Base-by-base conservation (phyloP, 495 filamentous ascomycete genomes). In the Delitschia confertaspora region DNA sequence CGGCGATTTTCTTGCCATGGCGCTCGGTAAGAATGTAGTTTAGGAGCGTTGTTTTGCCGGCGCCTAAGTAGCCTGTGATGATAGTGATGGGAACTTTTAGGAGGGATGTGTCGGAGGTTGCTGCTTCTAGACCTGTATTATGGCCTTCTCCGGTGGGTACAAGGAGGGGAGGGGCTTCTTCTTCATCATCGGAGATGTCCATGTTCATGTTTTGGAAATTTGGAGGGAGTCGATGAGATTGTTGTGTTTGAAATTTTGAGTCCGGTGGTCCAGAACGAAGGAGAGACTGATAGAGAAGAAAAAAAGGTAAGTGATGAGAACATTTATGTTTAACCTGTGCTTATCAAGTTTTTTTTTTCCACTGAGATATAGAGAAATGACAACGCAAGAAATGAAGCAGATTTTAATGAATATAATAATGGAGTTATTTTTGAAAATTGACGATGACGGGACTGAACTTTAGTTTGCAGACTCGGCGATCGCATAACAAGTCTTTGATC, bases 1-100 rank as follows among this genome's bases (percentile, higher is more conserved):
- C 91, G 7, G 91, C 91, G 60, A 98, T 87, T 60, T 81, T 91
- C 70, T 95, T 96, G 58, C 88, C 89, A 73, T 96, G 91, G 40
- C 85, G 79, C 48, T 88, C 87, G 16, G 78, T 87, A 25, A 98
- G 70, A 31, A 98, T 95, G 61, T 96, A 93, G 58, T 98, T 98
- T 33, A 98, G 68, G 5, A 98, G 67, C 0, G 93, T 96, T 0
- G 89, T 96, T 62, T 98, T 98, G 14, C 91, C 91, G 18, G 91
- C 83, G 22, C 91, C 91, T 13, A 98, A 75, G 54, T 96, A 98
- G 6, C 78, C 78, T 20, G 91, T 98, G 17, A 98, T 81, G 38
- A 98, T 86, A 2, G 93, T 95, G 45, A 98, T 91, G 25, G 91
- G 91, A 10, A 94, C 88, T 62, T 78, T 88, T 58, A 49, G 10